Evolutionary conservation across 23 red algal genomes (phyloP).

Genomic region (Gracilaria vermiculophylla): DNA sequence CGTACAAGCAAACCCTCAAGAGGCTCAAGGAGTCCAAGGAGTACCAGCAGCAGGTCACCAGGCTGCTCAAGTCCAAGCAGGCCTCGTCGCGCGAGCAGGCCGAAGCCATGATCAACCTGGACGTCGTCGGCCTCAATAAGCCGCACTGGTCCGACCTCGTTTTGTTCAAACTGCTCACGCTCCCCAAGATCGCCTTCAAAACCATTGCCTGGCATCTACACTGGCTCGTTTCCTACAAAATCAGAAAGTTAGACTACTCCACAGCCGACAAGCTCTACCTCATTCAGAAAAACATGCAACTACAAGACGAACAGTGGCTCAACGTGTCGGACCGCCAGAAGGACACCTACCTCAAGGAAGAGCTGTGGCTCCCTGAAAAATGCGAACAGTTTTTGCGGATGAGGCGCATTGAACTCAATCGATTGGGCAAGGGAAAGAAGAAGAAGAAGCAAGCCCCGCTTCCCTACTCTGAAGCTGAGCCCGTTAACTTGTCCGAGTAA

Average conservation of each 20-base stretch:
- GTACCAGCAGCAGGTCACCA: conserved; percentile 52
- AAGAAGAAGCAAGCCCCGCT: conserved; percentile 44
- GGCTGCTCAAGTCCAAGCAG: conserved; percentile 46
- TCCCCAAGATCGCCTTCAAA: not conserved
- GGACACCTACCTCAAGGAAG: conserved; percentile 19
- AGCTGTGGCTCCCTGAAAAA: conserved; percentile 65
- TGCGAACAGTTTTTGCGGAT: conserved; percentile 33
- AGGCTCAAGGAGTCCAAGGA: conserved; percentile 36
- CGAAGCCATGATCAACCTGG: conserved; percentile 48
- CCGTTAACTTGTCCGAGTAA: conserved; percentile 47
- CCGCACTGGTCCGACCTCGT: conserved; percentile 52
- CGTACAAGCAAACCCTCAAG: conserved; percentile 13
- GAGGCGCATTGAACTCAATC: conserved; percentile 66
- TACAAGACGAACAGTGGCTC: conserved; percentile 32
- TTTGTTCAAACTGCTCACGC: conserved; percentile 35
- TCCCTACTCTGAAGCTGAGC: conserved; percentile 25
- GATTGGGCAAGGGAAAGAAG: conserved; percentile 66
- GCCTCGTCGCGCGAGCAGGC: conserved; percentile 50
- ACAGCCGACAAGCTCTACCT: conserved; percentile 66
- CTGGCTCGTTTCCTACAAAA: conserved; percentile 62
- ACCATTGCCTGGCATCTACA: conserved; percentile 31
- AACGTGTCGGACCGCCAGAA: not conserved
- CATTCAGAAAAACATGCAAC: conserved; percentile 48
- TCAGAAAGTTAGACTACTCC: conserved; percentile 62
- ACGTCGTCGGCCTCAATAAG: conserved; percentile 43